Conservation (phyloP, 2,329 filamentous ascomycete species). For the Stenocarpella maydis region DNA sequence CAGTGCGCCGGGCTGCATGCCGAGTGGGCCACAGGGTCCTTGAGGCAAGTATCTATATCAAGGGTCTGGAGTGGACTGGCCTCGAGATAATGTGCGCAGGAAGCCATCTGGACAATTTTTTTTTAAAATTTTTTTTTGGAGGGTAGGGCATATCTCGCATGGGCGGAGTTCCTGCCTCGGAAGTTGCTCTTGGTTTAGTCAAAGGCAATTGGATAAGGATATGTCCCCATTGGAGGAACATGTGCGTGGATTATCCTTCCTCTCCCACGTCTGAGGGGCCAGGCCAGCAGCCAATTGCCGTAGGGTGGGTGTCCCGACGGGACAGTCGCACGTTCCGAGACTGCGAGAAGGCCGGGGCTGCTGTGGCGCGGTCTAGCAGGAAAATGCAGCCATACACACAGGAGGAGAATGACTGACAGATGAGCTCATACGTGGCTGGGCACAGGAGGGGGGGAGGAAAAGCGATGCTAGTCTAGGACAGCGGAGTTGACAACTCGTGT, state of each 20-base stretch:
- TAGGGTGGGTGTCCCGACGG: slow-evolving; percentile 10
- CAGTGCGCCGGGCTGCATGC: background rate
- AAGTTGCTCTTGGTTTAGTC: background rate
- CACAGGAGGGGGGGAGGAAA: too few relatives aligned
- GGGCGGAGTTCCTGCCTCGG: background rate
- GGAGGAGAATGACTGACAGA: background rate
- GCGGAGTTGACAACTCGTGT: too few relatives aligned
- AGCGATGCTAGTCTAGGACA: background rate
- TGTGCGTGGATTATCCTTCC: slow-evolving; percentile 9
- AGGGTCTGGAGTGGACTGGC: too few relatives aligned
- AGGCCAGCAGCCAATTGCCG: background rate
- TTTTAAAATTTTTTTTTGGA: too few relatives aligned
- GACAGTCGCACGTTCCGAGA: background rate
- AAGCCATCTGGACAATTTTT: background rate
- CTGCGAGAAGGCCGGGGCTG: background rate
- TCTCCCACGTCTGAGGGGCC: background rate
- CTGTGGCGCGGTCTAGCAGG: background rate
- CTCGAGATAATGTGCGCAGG: too few relatives aligned
- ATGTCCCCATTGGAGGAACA: background rate
- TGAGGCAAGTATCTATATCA: too few relatives aligned
- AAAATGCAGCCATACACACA: background rate
- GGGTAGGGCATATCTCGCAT: background rate
- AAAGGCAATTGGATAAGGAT: background rate
- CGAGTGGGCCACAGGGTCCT: background rate
- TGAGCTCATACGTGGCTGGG: slow-evolving; percentile 13